Evolutionary conservation across 441 rosid species (phyloP), one percentile per base, ranked within the genome.

Genomic region (Brassica balearica): DNA sequence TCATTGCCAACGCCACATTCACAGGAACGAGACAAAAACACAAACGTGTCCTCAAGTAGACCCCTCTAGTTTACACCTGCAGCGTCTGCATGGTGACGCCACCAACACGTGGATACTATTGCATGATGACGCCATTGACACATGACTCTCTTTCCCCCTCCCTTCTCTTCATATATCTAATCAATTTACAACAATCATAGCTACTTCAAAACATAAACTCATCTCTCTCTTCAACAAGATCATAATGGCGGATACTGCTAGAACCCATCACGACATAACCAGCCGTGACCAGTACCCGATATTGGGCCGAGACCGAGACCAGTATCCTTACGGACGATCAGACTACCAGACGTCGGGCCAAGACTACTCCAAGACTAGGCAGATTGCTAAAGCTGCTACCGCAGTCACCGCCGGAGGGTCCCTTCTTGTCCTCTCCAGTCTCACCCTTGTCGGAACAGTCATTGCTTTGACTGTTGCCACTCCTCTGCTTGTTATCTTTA

Each of bases 351-450:
- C 29, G 0, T 73, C 29, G 0, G 63, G 65, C 59, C 51, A 65
- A 5, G 75, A 32, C 77, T 85, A 84, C 61, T 85, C 92, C 1
- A 74, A 75, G 73, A 68, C 93, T 56, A 82, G 84, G 61, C 89
- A 91, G 86, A 80, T 89, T 11, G 93, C 90, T 66, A 94, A 90
- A 90, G 89, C 88, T 6, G 94, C 82, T 9, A 91, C 97, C 1
- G 97, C 97, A 0, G 89, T 73, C 76, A 88, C 94, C 0, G 94
- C 91, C 1, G 97, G 96, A 25, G 95, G 94, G 0, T 92, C 95
- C 34, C 91, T 91, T 25, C 82, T 92, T 34, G 75, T 91, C 5
- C 94, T 94, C 63, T 90, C 98, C 6, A 89, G 92, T 25, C 84
- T 94, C 48, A 91, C 81, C 60, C 88, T 94, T 0, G 89, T 86